These are phyloP conservation scores for Hsuehochloa calcarea DNA, from an alignment of 176 grass and related monocot species.

Conservation along the genomic window DNA sequence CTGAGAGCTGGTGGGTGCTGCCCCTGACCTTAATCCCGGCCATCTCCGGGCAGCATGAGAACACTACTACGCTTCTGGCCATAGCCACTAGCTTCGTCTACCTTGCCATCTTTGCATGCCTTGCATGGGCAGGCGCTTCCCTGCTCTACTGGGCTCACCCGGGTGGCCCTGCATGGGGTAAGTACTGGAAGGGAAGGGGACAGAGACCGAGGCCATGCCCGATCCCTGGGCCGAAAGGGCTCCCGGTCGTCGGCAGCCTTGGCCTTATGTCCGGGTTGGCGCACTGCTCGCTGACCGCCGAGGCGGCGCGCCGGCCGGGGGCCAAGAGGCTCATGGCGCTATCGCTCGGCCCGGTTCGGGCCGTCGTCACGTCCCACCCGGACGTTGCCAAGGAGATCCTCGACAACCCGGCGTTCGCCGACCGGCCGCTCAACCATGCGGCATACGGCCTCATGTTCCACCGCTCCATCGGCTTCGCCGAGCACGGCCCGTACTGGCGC, in stretches of 20 bases:
- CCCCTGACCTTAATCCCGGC: constrained; percentile 52
- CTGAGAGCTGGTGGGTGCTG: constrained; percentile 61
- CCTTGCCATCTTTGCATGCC: constrained; percentile 36
- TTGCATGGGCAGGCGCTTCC: constrained; percentile 52
- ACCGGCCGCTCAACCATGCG: constrained; percentile 61
- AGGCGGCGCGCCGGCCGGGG: constrained; percentile 43
- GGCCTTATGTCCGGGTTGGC: constrained; percentile 74
- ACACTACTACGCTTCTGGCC: constrained; percentile 5
- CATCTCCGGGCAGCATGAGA: constrained; percentile 16
- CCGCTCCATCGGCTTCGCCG: constrained; percentile 83
- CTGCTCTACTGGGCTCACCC: constrained; percentile 70
- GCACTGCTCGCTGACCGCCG: constrained; percentile 49
- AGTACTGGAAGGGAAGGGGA: constrained; percentile 38
- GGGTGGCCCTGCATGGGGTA: constrained; percentile 80
- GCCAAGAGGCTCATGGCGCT: constrained; percentile 80
- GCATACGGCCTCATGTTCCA: constrained; percentile 96
- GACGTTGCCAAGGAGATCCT: constrained; percentile 81
- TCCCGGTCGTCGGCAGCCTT: constrained; percentile 83
- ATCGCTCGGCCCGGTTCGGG: constrained; percentile 69
- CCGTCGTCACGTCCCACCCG: constrained; percentile 69
- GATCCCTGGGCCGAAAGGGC: constrained; percentile 63
- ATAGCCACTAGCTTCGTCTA: constrained; percentile 40
- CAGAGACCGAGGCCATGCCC: background rate
- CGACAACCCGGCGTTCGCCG: constrained; percentile 67
- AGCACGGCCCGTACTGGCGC: constrained; percentile 73